These are phyloP conservation scores for Ceratobasidium sp. DNA, from an alignment of 1,284 basidiomycete genomes.

Conservation along the genomic window DNA sequence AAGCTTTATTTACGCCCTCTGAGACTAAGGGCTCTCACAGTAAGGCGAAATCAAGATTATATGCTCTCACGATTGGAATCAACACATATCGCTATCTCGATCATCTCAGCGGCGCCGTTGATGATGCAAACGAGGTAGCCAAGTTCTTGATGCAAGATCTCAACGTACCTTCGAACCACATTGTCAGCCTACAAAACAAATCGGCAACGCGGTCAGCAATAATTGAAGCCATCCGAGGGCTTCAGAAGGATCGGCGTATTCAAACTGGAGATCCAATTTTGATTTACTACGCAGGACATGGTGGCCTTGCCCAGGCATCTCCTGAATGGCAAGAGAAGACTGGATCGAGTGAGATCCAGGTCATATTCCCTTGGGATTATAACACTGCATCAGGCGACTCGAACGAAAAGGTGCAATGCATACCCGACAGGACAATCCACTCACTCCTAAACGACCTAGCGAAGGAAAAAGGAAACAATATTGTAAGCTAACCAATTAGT, in stretches of 20 bases:
- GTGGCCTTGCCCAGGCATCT: neutral
- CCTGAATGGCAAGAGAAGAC: neutral
- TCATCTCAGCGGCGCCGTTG: neutral
- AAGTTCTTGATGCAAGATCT: neutral
- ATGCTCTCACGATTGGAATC: conserved; percentile 28
- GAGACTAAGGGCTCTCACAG: neutral
- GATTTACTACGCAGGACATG: conserved; percentile 33
- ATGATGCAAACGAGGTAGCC: neutral
- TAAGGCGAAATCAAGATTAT: neutral
- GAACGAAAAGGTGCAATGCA: neutral
- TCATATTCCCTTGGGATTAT: conserved; percentile 27
- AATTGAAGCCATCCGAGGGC: neutral
- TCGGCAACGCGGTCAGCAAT: conserved; percentile 1
- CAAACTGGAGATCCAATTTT: conserved; percentile 8
- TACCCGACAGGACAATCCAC: conserved; percentile 6
- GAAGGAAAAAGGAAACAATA: conserved; percentile 21
- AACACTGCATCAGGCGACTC: neutral
- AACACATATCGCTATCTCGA: neutral
- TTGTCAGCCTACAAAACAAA: neutral
- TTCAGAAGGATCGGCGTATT: neutral
- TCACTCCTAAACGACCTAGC: conserved; percentile 9
- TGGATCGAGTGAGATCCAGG: neutral
- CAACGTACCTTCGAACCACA: neutral
- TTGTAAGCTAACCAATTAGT: neutral
- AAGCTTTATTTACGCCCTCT: too few relatives aligned